Evolutionary conservation across 2,329 filamentous ascomycete species (phyloP).

Genomic region (Sporothrix variecibatus): DNA sequence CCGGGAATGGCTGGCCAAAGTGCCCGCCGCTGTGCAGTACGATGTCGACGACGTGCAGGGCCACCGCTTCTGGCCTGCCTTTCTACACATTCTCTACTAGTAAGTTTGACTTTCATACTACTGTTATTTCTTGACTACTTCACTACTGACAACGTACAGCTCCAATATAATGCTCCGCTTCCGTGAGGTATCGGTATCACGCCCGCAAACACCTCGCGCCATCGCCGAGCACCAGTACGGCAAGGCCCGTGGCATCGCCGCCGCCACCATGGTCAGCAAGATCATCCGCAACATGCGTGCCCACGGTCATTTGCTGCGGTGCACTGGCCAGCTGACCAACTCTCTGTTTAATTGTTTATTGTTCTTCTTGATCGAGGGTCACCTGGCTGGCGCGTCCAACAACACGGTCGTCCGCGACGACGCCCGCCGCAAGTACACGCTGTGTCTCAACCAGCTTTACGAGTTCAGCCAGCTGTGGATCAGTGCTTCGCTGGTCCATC

Average conservation of each 20-base stretch:
- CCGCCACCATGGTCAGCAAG: slow-evolving; percentile 30
- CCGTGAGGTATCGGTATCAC: slow-evolving; percentile 27
- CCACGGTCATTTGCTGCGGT: slow-evolving; percentile 27
- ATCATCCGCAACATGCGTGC: slow-evolving; percentile 28
- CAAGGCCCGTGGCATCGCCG: slow-evolving; percentile 28
- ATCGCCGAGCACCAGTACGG: slow-evolving; percentile 19
- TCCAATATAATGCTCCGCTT: slow-evolving; percentile 30
- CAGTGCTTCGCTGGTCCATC: slow-evolving; percentile 27
- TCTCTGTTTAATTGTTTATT: slow-evolving; percentile 28
- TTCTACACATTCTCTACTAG: slow-evolving; percentile 25
- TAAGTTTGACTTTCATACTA: background rate
- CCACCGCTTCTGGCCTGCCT: slow-evolving; percentile 26
- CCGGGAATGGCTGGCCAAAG: slow-evolving; percentile 9
- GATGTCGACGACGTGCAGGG: slow-evolving; percentile 25
- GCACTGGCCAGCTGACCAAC: slow-evolving; percentile 29
- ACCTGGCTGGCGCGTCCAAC: slow-evolving; percentile 4
- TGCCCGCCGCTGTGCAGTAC: slow-evolving; percentile 21
- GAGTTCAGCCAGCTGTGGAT: slow-evolving; percentile 30
- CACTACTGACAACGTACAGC: slow-evolving; percentile 3
- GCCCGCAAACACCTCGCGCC: slow-evolving; percentile 18
- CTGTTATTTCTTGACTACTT: background rate
- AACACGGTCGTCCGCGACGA: slow-evolving; percentile 24
- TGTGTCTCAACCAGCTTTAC: slow-evolving; percentile 29
- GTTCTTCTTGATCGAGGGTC: slow-evolving; percentile 29
- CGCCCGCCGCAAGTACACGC: slow-evolving; percentile 28